Conservation (phyloP, 2,329 filamentous ascomycete species). For the Fusarium sacchari region DNA sequence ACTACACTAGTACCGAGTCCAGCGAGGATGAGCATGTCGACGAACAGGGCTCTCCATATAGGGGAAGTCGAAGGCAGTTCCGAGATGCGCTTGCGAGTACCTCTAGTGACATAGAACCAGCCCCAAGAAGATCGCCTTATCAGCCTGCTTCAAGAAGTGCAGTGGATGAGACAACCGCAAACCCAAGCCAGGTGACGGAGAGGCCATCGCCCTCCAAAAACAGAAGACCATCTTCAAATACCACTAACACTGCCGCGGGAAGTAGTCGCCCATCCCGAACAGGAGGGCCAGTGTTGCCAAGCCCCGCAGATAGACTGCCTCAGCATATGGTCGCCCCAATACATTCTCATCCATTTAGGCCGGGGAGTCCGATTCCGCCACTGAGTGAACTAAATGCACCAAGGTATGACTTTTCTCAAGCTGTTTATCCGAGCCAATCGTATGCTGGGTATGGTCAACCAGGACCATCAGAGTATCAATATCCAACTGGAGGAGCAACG, state of each 20-base stretch:
- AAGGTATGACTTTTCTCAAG: background rate
- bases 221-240: background rate
- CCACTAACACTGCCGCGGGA: background rate
- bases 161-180: background rate
- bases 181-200: background rate
- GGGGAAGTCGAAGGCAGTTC: background rate
- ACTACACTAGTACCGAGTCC: background rate
- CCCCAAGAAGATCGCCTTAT: background rate
- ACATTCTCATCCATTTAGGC: background rate
- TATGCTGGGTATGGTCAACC: background rate
- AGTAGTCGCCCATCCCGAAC: too few species aligned
- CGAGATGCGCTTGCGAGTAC: background rate
- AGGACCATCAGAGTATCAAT: background rate
- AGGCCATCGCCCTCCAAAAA: background rate
- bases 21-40: background rate
- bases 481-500: background rate
- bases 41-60: fast-evolving
- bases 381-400: background rate
- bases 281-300: background rate
- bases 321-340: background rate
- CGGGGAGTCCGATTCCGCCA: background rate
- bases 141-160: background rate
- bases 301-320: background rate
- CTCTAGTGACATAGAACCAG: background rate
- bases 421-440: background rate